phyloP scores from a whole-genome alignment of 1,139 yeast genomes.

The Suhomyces maxii region DNA sequence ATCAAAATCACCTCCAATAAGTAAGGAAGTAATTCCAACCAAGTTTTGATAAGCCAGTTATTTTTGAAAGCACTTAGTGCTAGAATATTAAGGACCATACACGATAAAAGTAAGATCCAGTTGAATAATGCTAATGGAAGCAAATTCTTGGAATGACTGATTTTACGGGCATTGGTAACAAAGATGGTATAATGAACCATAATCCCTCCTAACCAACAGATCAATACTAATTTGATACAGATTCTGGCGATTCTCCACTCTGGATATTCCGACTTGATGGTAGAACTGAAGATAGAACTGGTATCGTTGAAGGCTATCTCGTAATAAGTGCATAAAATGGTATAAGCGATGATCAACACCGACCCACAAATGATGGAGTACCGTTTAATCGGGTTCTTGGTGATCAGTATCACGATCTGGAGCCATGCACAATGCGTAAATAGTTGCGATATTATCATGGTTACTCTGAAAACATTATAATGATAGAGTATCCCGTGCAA shows the following conservation, averaged over 20 bases:
- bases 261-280: slow-evolving; percentile 3
- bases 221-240: slow-evolving; percentile 23
- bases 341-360: slow-evolving; percentile 21
- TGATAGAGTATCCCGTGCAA: slow-evolving; percentile 32
- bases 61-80: slow-evolving; percentile 25
- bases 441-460: slow-evolving; percentile 32
- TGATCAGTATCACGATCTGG: slow-evolving; percentile 34
- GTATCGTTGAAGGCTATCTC: slow-evolving; percentile 14
- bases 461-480: slow-evolving; percentile 29
- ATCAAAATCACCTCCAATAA: slow-evolving; percentile 41
- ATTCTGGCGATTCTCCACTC: slow-evolving; percentile 18
- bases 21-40: slow-evolving; percentile 41
- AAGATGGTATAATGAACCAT: slow-evolving; percentile 31
- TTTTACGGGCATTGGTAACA: slow-evolving; percentile 32
- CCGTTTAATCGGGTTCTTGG: slow-evolving; percentile 24
- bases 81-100: slow-evolving; percentile 31
- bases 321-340: slow-evolving; percentile 17
- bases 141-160: slow-evolving; percentile 36
- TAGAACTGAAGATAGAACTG: slow-evolving; percentile 15
- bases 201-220: slow-evolving; percentile 28
- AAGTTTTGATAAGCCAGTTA: slow-evolving; percentile 34
- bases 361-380: slow-evolving; percentile 20
- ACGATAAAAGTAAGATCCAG: slow-evolving; percentile 32
- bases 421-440: slow-evolving; percentile 43
- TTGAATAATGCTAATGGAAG: slow-evolving; percentile 44